A percentile compares a stretch with the other conserved stretches of the same genome.
Evolutionary conservation across 1,284 basidiomycete species (phyloP).

Genomic region (Peniophora sp.): DNA sequence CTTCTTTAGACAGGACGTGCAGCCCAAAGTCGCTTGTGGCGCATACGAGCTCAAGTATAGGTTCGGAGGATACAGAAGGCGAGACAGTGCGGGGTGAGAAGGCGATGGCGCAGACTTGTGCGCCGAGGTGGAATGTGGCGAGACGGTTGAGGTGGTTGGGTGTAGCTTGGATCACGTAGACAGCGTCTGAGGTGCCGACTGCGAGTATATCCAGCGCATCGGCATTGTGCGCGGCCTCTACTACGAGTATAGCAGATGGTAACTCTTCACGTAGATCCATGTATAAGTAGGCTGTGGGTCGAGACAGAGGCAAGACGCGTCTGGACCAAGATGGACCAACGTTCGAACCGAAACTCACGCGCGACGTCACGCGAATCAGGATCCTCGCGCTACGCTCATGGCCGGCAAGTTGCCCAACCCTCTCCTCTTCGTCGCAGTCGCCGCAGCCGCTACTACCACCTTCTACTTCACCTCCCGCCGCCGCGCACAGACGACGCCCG

Average conservation of each 20-base stretch:
- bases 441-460: conserved; percentile 44
- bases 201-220: conserved; percentile 64
- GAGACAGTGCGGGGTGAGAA: conserved; percentile 68
- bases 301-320: conserved; percentile 6
- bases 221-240: conserved; percentile 53
- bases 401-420: conserved; percentile 49
- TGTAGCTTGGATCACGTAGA: conserved; percentile 60
- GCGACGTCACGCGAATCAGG: background rate
- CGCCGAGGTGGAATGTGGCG: conserved; percentile 69
- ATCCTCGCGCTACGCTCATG: no score
- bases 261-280: conserved; percentile 58
- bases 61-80: conserved; percentile 44
- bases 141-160: conserved; percentile 19
- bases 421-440: conserved; percentile 47
- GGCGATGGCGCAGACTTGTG: conserved; percentile 62
- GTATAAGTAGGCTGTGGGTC: conserved; percentile 1
- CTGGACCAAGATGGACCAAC: no score
- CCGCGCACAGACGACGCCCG: conserved; percentile 50
- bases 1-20: conserved; percentile 55
- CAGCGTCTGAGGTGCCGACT: conserved; percentile 61
- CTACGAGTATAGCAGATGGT: conserved; percentile 47
- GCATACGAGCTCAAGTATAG: conserved; percentile 64
- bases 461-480: conserved; percentile 50
- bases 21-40: conserved; percentile 63
- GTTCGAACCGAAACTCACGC: no score